Evolutionary conservation across 2,329 filamentous ascomycete species (phyloP), one percentile per base, ranked within the genome.

Genomic region (Nigrospora oryzae): DNA sequence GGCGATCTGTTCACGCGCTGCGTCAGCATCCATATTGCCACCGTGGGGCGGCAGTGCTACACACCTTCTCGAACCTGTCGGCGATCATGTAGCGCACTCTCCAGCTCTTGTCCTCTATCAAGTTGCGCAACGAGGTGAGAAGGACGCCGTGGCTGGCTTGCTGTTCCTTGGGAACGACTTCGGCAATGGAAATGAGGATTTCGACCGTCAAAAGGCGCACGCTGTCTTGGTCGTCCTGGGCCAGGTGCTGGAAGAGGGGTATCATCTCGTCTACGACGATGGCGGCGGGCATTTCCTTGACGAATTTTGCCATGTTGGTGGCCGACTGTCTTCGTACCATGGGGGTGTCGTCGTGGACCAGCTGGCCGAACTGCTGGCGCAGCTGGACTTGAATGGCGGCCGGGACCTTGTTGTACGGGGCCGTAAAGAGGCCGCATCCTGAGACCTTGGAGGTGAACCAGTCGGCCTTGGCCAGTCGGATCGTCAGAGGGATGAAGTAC

Each of bases 401-500:
- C 45, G 89, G 85, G 48, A 93, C 89, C 74, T 94, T 95, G 59
- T 83, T 85, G 74, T 98, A 98, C 53, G 93, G 91, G 40, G 83
- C 81, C 63, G 87, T 93, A 73, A 91, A 98, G 51, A 98, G 84
- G 51, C 93, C 93, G 53, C 91, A 95, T 51, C 91, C 93, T 31
- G 93, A 98, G 53, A 98, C 93, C 73, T 97, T 98, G 53, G 93
- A 97, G 46, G 93, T 98, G 69, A 98, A 98, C 93, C 93, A 98
- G 71, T 98, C 93, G 69, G 93, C 93, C 78, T 97, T 98, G 53
- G 93, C 94, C 50, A 98, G 86, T 63, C 93, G 89, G 61, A 95
- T 81, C 48, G 90, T 90, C 61, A 98, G 84, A 50, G 93, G 93
- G 56, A 98, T 91, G 71, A 97, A 97, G 69, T 90, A 87, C 60